Evolutionary conservation across 164 flowering plant species (phyloP), one percentile per base, ranked within the genome.

Genomic region (Umbilicus rupestris): DNA sequence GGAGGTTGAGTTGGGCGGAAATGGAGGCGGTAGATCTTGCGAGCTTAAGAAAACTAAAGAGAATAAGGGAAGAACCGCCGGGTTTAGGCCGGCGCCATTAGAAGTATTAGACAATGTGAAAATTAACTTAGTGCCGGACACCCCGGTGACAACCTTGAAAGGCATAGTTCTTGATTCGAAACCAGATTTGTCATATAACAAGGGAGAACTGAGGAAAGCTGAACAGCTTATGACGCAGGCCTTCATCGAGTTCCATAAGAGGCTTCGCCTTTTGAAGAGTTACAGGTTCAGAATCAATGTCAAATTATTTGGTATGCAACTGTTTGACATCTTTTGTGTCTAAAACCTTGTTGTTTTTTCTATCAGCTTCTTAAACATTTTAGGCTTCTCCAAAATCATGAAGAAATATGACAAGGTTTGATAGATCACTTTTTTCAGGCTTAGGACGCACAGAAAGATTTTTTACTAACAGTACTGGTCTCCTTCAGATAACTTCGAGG

Each of bases 401-500:
- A 87, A 90, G 86, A 87, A 90, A 68, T 87, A 90, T 77, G 92
- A 90, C 69, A 90, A 90, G 92, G 96, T 89, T 20, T 24, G 45
- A 55, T 68, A 44, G 11, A 14, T 57, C 28, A 28, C 3, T 11
- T 41, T 15, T 19, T 16, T 67, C 20, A 3, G 28, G 15, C 29
- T 55, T 37, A 7, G 44, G 20, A 52, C 14, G 7, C 30, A 64
- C 64, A 24, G 11, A 2, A 20, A 37, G 29, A 29, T 62, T 65
- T 22, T 24, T 7, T 31, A 20, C 62, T 39, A 39, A 44, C 17
- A 16, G 20, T 19, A n/a, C 41, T 41, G 44, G 41, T 46, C 58
- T 15, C 14, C 22, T 73, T 69, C 83, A 82, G 88, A 77, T 77
- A 41, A 70, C 88, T 71, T 72, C 78, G 50, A 71, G 87, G 66